Percentiles rank a stretch among this genome's conserved stretches.
Evolutionary conservation across 345 rosid genomes (phyloP).

Genomic region (Excoecaria cochinchinensis): DNA sequence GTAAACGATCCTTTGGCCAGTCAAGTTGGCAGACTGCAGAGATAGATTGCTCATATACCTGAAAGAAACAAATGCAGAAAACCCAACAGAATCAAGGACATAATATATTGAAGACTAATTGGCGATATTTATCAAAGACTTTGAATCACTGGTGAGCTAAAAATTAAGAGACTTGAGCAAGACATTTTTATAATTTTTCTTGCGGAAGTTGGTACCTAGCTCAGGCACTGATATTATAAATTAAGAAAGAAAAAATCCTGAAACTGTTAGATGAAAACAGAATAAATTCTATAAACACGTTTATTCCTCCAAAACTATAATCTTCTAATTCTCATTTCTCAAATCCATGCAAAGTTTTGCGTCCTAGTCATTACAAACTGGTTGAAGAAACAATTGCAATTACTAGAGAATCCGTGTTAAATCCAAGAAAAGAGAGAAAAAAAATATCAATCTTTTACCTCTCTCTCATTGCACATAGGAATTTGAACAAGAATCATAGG

Average conservation of each 20-base stretch:
- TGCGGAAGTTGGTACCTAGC: background rate
- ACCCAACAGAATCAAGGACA: conserved; percentile 16
- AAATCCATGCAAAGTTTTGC: background rate
- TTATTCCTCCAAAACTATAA: background rate
- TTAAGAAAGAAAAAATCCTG: background rate
- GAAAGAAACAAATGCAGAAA: conserved; percentile 16
- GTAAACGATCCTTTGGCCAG: conserved; percentile 71
- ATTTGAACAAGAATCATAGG: conserved; percentile 92
- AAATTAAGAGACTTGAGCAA: conserved; percentile 12
- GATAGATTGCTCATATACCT: conserved; percentile 84
- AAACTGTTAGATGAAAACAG: background rate
- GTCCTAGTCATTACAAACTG: background rate
- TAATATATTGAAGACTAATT: background rate
- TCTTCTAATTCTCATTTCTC: conserved; percentile 1
- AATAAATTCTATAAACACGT: background rate
- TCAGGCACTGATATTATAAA: background rate
- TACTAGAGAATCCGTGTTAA: background rate
- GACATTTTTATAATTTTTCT: background rate
- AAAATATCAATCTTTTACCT: conserved; percentile 40
- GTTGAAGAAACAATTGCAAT: background rate
- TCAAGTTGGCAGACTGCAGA: conserved; percentile 82
- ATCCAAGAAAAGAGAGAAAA: background rate
- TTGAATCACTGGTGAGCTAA: background rate
- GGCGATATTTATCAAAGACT: background rate
- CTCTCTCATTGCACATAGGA: conserved; percentile 82